Conservation (phyloP, 805 yeast species). For the Lipomyces chichibuensis region DNA sequence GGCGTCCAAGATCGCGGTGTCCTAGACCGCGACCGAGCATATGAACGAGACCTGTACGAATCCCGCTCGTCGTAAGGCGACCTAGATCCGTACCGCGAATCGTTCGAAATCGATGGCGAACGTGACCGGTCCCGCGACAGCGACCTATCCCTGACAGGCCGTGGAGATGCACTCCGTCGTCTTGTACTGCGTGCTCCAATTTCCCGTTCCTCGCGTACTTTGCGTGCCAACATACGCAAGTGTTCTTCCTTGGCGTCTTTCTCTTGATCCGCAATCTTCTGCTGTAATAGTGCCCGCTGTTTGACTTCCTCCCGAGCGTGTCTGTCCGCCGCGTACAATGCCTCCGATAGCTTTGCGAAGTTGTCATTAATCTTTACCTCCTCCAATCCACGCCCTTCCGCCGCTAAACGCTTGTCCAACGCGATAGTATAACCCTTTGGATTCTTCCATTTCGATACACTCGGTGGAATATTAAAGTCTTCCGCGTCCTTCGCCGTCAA, state of each 20-base stretch:
- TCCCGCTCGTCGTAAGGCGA: conserved; percentile 12
- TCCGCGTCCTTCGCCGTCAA: conserved; percentile 72
- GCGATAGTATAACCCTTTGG: conserved; percentile 85
- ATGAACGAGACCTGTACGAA: conserved; percentile 15
- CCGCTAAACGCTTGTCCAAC: conserved; percentile 73
- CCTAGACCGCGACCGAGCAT: conserved; percentile 17
- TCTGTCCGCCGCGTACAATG: conserved; percentile 69
- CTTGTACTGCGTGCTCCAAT: conserved; percentile 4
- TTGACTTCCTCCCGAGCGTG: conserved; percentile 61
- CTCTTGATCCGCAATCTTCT: conserved; percentile 55
- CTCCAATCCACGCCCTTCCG: conserved; percentile 49
- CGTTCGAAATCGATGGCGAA: conserved; percentile 16
- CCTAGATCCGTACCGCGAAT: conserved; percentile 16
- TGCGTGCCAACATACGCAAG: conserved; percentile 54
- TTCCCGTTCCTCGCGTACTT: conserved; percentile 49
- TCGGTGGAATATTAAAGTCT: conserved; percentile 86
- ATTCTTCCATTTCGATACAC: conserved; percentile 94
- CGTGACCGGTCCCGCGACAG: conserved; percentile 9
- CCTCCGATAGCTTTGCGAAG: conserved; percentile 66
- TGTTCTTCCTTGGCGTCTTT: conserved; percentile 55
- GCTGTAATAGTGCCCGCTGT: conserved; percentile 54
- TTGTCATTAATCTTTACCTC: conserved; percentile 55
- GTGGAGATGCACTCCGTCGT: conserved; percentile 22
- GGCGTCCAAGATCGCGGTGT: conserved; percentile 8
- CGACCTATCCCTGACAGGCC: conserved; percentile 13